These are phyloP conservation scores for Oryza nivara DNA, from an alignment of 176 grass and related monocot species.

Conservation along the genomic window DNA sequence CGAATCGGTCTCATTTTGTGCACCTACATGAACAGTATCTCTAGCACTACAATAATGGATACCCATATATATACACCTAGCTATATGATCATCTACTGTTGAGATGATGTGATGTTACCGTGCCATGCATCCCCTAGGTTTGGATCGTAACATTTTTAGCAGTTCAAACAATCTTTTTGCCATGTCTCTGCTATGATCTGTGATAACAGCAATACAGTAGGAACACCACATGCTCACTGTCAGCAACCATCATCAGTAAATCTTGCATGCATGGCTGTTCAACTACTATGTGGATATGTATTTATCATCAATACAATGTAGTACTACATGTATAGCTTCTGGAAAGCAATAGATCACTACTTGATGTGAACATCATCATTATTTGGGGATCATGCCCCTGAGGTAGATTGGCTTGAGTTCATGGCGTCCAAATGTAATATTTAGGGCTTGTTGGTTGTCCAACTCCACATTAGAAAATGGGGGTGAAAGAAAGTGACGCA, in stretches of 20 bases:
- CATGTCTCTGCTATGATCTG: background rate
- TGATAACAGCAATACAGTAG: background rate
- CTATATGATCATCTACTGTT: conserved; percentile 2
- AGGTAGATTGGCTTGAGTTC: conserved; percentile 28
- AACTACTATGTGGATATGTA: background rate
- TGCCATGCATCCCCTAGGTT: conserved; percentile 17
- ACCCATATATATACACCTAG: background rate
- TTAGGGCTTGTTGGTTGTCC: conserved; percentile 36
- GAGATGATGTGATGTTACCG: conserved; percentile 21
- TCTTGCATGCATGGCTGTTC: background rate
- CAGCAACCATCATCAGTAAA: background rate
- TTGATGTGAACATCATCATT: conserved; percentile 28
- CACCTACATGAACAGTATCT: background rate
- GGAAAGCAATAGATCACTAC: conserved; percentile 2
- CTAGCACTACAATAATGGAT: background rate
- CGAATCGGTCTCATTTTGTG: conserved; percentile 1
- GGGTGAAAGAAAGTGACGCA: conserved; percentile 33
- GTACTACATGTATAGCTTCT: background rate
- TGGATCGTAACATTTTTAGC: background rate
- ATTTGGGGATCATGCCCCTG: conserved; percentile 9
- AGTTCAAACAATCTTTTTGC: conserved; percentile 22
- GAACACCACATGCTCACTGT: background rate
- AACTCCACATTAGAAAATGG: conserved; percentile 43
- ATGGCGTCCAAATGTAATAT: conserved; percentile 38
- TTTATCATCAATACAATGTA: background rate